These are phyloP conservation scores for Gamsiella multidivaricata DNA, from an alignment of 192 early-diverging fungal genomes.

Conservation along the genomic window DNA sequence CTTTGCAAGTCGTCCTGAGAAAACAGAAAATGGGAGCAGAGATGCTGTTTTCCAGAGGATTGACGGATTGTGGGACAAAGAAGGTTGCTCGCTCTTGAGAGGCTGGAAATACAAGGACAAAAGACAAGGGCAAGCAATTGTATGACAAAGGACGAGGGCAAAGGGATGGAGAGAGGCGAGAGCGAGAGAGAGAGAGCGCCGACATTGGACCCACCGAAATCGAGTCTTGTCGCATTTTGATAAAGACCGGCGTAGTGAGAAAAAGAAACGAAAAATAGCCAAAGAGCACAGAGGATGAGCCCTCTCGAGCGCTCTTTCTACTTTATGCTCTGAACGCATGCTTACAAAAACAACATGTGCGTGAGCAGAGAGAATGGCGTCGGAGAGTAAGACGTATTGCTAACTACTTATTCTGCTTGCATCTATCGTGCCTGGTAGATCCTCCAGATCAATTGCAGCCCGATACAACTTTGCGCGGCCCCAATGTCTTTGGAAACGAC, in stretches of 20 bases:
- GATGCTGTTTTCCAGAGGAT: background rate
- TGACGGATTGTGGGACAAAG: background rate
- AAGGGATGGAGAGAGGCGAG: background rate
- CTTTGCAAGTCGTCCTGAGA: background rate
- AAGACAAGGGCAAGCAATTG: background rate
- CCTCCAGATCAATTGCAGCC: slow-evolving; percentile 19
- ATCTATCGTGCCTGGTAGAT: slow-evolving; percentile 12
- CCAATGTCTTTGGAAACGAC: slow-evolving; percentile 4
- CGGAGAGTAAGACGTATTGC: too few relatives aligned
- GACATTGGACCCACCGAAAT: too few relatives aligned
- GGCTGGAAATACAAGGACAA: background rate
- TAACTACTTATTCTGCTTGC: too few relatives aligned
- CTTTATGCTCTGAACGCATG: too few relatives aligned
- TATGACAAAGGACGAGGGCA: too few relatives aligned
- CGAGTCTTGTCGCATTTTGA: too few relatives aligned
- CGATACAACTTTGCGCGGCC: background rate
- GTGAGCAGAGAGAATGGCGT: too few relatives aligned
- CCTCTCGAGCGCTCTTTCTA: background rate
- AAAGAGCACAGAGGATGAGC: background rate
- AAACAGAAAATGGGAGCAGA: background rate
- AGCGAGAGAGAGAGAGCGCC: too few relatives aligned
- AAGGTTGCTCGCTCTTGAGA: background rate
- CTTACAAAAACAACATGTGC: too few relatives aligned
- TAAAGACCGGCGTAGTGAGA: too few relatives aligned
- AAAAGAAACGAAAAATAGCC: background rate